Evolutionary conservation across 345 rosid genomes (phyloP), one percentile per base, ranked within the genome.

Genomic region (Camelina neglecta): DNA sequence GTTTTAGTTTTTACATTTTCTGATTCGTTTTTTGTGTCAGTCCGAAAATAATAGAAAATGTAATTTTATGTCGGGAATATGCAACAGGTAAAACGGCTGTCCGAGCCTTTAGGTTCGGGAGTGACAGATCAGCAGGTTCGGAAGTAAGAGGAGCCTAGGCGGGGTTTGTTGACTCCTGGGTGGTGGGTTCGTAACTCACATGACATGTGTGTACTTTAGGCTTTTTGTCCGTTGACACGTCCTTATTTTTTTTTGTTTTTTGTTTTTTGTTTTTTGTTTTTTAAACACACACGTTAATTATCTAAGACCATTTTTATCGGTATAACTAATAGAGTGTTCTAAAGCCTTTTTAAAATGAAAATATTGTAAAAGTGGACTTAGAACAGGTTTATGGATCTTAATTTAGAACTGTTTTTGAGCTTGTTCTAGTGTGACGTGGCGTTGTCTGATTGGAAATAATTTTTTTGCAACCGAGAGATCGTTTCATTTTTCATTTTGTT

Each of bases 11-110:
- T 53, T 67, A 48, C 54, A 59, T 39, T 39, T 39, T 75, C 29
- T 50, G 57, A 65, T 23, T 65, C 70, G 48, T 63, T 36, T 36
- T 44, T 8, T 16, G 56, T 78, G 65, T 59, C 72, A 60, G 70
- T 16, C 45, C 45, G 36, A 70, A 47, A 54, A 61, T 69, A 15
- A 59, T 36, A 38, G 29, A 24, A 49, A 70, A 36, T 67, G 63
- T 65, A 67, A 60, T 79, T 79, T 75, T 65, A 64, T 76, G 75
- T 85, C 48, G 84, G 84, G 84, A 61, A 65, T 36, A 62, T 81
- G 81, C 45, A 65, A 68, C 79, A 73, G 73, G 74, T 50, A 68
- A 84, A 89, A 89, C 94, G 91, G 94, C 77, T 87, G 94, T 87
- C 90, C 94, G 91, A 89, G 11, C 87, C 94, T 81, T 83, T 9